These are phyloP conservation scores for Dipteronia sinensis DNA, from an alignment of 345 rosid genomes.

Conservation along the genomic window DNA sequence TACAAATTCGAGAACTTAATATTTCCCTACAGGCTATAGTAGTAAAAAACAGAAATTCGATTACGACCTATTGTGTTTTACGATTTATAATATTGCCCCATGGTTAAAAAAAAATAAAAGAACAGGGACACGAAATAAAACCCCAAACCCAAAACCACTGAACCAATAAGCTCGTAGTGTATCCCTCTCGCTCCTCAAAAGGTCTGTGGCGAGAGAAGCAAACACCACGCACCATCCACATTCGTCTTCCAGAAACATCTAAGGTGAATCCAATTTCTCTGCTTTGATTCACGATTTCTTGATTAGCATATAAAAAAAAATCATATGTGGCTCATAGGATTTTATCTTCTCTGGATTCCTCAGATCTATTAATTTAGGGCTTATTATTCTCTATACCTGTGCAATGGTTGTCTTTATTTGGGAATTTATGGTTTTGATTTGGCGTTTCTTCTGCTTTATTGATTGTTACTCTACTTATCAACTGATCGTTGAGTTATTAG, in stretches of 20 bases:
- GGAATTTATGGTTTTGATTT: neutral
- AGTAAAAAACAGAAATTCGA: neutral
- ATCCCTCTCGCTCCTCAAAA: neutral
- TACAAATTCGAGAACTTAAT: no score
- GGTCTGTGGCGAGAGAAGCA: constrained; percentile 2
- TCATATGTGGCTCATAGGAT: neutral
- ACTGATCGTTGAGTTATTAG: constrained; percentile 4
- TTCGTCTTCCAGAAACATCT: neutral
- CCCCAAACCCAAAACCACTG: neutral
- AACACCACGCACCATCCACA: neutral
- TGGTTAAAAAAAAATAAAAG: neutral
- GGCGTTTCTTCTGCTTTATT: neutral
- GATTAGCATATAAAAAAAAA: neutral
- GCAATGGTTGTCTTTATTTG: neutral
- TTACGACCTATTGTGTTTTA: neutral
- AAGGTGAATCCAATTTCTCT: constrained; percentile 10
- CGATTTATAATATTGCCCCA: neutral
- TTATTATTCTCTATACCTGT: neutral
- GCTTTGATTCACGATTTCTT: constrained; percentile 8
- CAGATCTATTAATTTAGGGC: constrained; percentile 12
- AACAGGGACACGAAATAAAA: neutral
- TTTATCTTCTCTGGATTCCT: neutral
- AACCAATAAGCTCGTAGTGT: neutral
- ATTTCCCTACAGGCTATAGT: no score
- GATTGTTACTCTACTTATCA: neutral